phyloP scores from a whole-genome alignment of 352 stramenopile genomes.

The Globisporangium cederbergense region DNA sequence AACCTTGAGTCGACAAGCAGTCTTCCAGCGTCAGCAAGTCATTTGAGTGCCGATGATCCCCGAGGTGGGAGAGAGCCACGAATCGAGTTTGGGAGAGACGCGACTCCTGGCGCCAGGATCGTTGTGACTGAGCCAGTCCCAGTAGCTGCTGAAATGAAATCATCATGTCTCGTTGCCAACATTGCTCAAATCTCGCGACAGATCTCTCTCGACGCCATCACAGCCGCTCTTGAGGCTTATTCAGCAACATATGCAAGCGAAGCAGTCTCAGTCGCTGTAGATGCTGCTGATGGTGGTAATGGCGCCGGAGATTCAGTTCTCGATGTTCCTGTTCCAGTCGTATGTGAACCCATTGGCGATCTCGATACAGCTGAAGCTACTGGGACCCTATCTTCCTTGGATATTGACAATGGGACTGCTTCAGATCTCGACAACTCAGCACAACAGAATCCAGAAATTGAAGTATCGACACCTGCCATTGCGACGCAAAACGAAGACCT shows the following conservation, averaged over 20 bases:
- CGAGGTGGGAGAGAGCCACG: neutral
- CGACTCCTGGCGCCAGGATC: neutral
- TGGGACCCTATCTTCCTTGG: too few species aligned
- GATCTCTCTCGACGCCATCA: slow-evolving; percentile 5
- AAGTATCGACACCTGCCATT: neutral
- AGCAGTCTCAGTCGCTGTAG: neutral
- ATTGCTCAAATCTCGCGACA: neutral
- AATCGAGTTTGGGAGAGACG: neutral
- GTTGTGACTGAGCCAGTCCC: neutral
- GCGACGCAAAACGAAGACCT: neutral
- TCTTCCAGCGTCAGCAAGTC: neutral
- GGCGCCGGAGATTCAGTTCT: neutral
- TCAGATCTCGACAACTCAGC: neutral
- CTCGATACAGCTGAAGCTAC: neutral
- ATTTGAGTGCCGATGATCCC: neutral
- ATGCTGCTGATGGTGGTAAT: neutral
- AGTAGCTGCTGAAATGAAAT: too few species aligned
- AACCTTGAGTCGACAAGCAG: neutral
- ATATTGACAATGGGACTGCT: neutral
- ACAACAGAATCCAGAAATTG: neutral
- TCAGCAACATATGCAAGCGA: neutral
- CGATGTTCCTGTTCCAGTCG: neutral
- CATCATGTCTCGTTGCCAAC: slow-evolving; percentile 2
- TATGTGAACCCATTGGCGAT: neutral
- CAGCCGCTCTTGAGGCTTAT: slow-evolving; percentile 11